Evolutionary conservation across 2,329 filamentous ascomycete genomes (phyloP).

Genomic region (Pestalotiopsis sp.): DNA sequence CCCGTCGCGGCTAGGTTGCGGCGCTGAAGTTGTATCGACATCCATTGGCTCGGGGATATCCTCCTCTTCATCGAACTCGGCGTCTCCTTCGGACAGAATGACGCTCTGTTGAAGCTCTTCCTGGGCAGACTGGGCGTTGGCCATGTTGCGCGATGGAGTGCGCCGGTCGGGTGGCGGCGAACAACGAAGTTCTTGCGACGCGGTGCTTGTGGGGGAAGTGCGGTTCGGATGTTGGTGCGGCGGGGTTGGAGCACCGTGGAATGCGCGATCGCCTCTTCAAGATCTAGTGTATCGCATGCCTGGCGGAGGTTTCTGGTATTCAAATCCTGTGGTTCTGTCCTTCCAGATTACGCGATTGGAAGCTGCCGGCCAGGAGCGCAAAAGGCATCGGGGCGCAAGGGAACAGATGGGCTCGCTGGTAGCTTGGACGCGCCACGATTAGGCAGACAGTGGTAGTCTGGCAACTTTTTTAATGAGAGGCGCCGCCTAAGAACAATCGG

Average conservation of each 20-base stretch:
- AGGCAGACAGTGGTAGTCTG: background rate
- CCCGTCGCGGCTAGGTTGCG: background rate
- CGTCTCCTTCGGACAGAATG: constrained; percentile 50
- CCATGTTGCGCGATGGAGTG: constrained; percentile 37
- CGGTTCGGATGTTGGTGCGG: background rate
- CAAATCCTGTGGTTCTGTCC: background rate
- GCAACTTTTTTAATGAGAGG: background rate
- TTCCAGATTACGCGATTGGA: background rate
- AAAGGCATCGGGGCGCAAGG: constrained; percentile 13
- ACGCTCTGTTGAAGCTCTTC: constrained; percentile 60
- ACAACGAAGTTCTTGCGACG: background rate
- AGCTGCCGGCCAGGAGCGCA: constrained; percentile 2
- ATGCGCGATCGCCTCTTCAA: constrained; percentile 10
- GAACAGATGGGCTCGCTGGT: background rate
- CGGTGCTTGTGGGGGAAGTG: background rate
- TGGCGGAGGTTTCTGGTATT: background rate
- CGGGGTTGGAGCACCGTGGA: background rate
- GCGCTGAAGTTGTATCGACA: constrained; percentile 19
- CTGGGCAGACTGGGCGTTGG: constrained; percentile 56
- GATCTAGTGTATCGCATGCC: constrained; percentile 12
- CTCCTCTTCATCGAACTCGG: constrained; percentile 43
- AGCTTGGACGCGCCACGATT: constrained; percentile 6
- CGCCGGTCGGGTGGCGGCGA: background rate
- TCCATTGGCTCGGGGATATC: constrained; percentile 28
- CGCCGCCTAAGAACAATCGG: background rate